phyloP scores from a whole-genome alignment of 179 eudicot species.

The Sideroxylon spinosum region DNA sequence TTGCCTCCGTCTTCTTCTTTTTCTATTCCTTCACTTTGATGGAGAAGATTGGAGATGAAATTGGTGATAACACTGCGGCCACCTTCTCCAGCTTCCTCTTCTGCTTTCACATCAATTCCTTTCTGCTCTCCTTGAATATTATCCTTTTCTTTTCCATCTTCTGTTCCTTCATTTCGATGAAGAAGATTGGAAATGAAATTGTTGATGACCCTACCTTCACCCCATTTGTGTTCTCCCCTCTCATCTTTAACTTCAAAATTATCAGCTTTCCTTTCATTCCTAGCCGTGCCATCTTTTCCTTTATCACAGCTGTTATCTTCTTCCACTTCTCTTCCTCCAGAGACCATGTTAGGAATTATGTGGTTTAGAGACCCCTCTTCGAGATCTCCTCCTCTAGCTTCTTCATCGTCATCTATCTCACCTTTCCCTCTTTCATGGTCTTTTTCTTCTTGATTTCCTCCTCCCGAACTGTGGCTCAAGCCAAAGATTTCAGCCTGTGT shows the following conservation, averaged over 20 bases:
- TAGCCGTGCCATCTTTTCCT: background rate
- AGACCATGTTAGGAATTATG: background rate
- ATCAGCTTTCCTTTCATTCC: background rate
- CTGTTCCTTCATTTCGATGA: background rate
- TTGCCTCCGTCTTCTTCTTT: background rate
- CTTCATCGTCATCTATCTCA: background rate
- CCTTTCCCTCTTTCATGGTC: background rate
- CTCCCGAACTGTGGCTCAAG: background rate
- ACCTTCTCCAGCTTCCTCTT: background rate
- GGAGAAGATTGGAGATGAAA: slow-evolving; percentile 10
- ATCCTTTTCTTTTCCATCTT: background rate
- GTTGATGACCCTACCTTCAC: background rate
- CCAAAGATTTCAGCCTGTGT: background rate
- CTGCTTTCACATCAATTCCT: background rate
- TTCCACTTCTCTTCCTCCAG: background rate
- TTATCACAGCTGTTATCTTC: background rate
- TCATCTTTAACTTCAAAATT: background rate
- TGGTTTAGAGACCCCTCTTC: background rate
- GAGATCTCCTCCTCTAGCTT: background rate
- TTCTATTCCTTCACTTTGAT: background rate
- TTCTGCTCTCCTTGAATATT: background rate
- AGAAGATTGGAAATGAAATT: slow-evolving; percentile 9
- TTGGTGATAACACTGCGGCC: background rate
- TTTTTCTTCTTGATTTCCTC: background rate
- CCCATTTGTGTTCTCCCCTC: background rate